Evolutionary conservation across 2,329 filamentous ascomycete genomes (phyloP).

Genomic region (Sporothrix mexicana): DNA sequence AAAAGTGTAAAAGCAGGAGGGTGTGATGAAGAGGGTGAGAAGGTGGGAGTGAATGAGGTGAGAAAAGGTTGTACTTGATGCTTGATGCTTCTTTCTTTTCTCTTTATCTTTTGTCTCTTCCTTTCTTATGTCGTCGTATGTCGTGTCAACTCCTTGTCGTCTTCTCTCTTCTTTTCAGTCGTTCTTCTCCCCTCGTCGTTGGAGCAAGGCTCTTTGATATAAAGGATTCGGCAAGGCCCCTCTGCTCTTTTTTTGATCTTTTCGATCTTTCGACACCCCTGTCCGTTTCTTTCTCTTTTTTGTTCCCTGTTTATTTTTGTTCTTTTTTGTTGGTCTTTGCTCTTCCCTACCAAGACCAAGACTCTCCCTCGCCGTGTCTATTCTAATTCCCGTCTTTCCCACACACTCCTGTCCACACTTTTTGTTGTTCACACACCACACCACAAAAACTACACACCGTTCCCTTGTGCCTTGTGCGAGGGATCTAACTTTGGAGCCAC

Average conservation of each 20-base stretch:
- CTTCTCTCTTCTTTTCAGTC: conserved; percentile 9
- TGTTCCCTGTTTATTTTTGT: conserved; percentile 3
- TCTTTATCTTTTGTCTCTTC: background rate
- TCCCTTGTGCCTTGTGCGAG: conserved; percentile 17
- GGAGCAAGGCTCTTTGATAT: conserved; percentile 32
- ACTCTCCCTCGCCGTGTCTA: conserved; percentile 11
- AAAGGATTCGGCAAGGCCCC: conserved; percentile 30
- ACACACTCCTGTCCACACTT: background rate
- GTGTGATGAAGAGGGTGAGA: background rate
- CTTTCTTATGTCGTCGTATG: background rate
- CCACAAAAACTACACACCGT: background rate
- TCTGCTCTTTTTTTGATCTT: no score
- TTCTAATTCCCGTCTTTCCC: conserved; percentile 8
- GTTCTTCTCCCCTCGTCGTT: background rate
- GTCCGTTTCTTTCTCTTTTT: background rate
- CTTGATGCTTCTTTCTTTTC: background rate
- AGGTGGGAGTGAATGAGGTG: background rate
- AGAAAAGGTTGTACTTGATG: background rate
- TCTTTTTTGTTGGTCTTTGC: background rate
- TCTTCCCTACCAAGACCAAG: background rate
- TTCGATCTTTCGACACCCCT: conserved; percentile 14
- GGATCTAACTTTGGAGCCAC: background rate
- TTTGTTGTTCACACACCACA: conserved; percentile 5
- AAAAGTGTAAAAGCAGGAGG: background rate
- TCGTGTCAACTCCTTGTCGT: background rate